phyloP scores from a whole-genome alignment of 108 stramenopile species.

The Cyclotella kingstonii region DNA sequence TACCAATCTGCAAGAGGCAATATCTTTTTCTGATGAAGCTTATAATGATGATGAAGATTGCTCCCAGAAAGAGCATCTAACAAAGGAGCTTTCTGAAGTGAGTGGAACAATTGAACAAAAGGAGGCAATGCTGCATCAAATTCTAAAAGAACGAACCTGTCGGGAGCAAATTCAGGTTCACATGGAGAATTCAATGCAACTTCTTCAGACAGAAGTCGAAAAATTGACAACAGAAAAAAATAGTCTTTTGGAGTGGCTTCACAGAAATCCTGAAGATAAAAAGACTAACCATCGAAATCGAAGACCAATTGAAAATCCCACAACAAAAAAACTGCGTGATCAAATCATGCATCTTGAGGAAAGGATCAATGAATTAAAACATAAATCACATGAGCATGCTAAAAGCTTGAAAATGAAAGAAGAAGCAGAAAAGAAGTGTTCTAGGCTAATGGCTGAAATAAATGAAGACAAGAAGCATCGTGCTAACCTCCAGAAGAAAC shows the following conservation, averaged over 20 bases:
- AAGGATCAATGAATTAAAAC: conserved; percentile 47
- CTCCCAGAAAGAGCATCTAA: conserved; percentile 32
- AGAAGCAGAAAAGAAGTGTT: conserved; percentile 55
- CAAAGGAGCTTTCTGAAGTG: conserved; percentile 50
- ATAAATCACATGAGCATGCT: conserved; percentile 49
- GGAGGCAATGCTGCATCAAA: conserved; percentile 50
- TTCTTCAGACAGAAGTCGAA: conserved; percentile 54
- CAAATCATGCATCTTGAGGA: conserved; percentile 38
- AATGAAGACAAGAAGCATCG: conserved; percentile 53
- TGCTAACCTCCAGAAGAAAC: conserved; percentile 51
- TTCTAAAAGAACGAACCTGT: conserved; percentile 47
- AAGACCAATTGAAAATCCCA: conserved; percentile 19
- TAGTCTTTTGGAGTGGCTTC: conserved; percentile 27
- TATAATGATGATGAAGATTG: conserved; percentile 22
- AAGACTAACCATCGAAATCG: conserved; percentile 28
- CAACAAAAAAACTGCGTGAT: conserved; percentile 37
- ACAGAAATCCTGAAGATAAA: conserved; percentile 8
- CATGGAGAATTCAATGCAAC: conserved; percentile 44
- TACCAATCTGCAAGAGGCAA: conserved; percentile 6
- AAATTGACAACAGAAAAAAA: conserved; percentile 44
- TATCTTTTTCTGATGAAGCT: conserved; percentile 1
- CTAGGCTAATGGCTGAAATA: conserved; percentile 48
- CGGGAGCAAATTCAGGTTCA: conserved; percentile 51
- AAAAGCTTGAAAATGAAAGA: conserved; percentile 50
- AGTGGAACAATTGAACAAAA: conserved; percentile 54